Base-by-base conservation (phyloP, 306 rosid genomes). In the Psophocarpus tetragonolobus region DNA sequence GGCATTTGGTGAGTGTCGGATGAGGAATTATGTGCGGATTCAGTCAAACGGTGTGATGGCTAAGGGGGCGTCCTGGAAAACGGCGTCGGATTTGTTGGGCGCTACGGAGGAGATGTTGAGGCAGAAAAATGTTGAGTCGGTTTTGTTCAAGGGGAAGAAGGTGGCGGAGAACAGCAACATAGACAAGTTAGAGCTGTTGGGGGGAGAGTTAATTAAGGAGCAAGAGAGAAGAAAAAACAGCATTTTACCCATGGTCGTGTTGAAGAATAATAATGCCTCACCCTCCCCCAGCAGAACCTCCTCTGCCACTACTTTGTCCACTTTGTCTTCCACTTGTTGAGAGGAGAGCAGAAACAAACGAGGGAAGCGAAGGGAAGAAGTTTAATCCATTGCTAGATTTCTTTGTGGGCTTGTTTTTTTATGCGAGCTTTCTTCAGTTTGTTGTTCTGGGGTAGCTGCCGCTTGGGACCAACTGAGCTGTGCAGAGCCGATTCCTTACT, bases 261-360 rank as follows among this genome's bases (percentile, higher is more conserved):
- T 94, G 85, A 94, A 90, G 85, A 90, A 50, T 24, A 50, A 51
- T 5, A 51, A 88, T 20, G 80, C 86, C 0, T 90, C 91, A 6
- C 87, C 93, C 0, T 90, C 98, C 0, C 92, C 95, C 23, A 92
- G 98, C 32, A 92, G 98, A 80, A 92, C 97, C 56, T 92, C 98
- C 15, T 92, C 95, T 1, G 97, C 97, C 5, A 92, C 98, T 21
- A 90, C 97, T 3, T 74, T 89, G 3, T 94, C 98, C 10, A 76
- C 88, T 33, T 45, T 84, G 13, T 94, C 97, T n/a, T 94, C 93
- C 3, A 84, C 82, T 57, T 78, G 83, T 69, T 85, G 68, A 67
- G 7, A 17, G 26, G 23, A 21, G 5, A 17, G 26, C n/a, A 21
- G 5, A 61, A 45, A 35, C 5, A 38, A 48, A 30, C 2, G 6